A percentile compares a stretch with the other conserved stretches of the same genome.
phyloP scores from a whole-genome alignment of 163 green algal genomes.

The Prototheca wickerhamii region DNA sequence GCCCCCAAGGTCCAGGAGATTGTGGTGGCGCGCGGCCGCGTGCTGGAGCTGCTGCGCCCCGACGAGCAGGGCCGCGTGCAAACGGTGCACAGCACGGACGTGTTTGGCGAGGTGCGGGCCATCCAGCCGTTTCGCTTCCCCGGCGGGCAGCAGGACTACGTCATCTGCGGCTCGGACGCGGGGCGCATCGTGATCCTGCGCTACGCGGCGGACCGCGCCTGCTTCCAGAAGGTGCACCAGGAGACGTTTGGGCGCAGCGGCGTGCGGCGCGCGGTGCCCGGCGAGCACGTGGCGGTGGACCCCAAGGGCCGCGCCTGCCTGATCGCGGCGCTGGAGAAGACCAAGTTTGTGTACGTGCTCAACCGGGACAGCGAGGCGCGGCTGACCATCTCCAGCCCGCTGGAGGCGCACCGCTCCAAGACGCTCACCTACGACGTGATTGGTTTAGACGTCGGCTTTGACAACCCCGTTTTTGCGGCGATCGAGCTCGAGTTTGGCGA shows the following conservation, averaged over 20 bases:
- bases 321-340: conserved; percentile 89
- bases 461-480: conserved; percentile 98
- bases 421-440: conserved; percentile 37
- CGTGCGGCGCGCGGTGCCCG: conserved; percentile 53
- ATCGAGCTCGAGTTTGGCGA: conserved; percentile 96
- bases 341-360: conserved; percentile 98
- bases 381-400: conserved; percentile 91
- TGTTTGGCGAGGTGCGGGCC: conserved; percentile 89
- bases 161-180: conserved; percentile 85
- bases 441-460: conserved; percentile 92
- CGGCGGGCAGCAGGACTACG: conserved; percentile 72
- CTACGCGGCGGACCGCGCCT: conserved; percentile 74
- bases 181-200: conserved; percentile 96
- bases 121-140: conserved; percentile 85
- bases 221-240: conserved; percentile 88
- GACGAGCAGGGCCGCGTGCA: conserved; percentile 85
- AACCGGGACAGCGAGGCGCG: conserved; percentile 92
- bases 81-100: conserved; percentile 63
- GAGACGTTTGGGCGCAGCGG: conserved; percentile 96
- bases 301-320: conserved; percentile 82
- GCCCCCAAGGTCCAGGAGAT: conserved; percentile 94
- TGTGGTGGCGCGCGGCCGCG: conserved; percentile 74
- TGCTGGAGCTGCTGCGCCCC: conserved; percentile 91
- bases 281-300: conserved; percentile 79
- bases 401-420: conserved; percentile 70